These are phyloP conservation scores for Chrysoporthe cubensis DNA, from an alignment of 2,329 filamentous ascomycete genomes.

Conservation along the genomic window DNA sequence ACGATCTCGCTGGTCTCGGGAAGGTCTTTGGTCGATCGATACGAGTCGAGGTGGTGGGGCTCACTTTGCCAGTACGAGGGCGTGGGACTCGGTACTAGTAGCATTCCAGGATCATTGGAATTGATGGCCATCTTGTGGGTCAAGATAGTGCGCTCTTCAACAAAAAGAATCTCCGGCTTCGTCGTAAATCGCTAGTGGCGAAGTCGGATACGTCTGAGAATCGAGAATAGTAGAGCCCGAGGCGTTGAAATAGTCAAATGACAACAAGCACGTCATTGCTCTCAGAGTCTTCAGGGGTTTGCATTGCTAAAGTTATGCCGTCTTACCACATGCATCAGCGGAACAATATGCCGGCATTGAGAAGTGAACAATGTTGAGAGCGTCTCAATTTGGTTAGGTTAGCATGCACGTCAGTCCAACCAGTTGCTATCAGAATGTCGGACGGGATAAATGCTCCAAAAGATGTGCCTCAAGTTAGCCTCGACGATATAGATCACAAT, in stretches of 20 bases:
- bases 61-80: slow-evolving; percentile 27
- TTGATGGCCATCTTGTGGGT: slow-evolving; percentile 10
- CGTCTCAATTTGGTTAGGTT: neutral
- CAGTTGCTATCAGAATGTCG: too few species aligned
- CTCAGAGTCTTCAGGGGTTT: neutral
- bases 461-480: too few species aligned
- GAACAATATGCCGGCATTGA: neutral
- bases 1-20: slow-evolving; percentile 17
- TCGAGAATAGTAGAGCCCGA: too few species aligned
- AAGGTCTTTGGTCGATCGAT: slow-evolving; percentile 21
- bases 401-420: too few species aligned
- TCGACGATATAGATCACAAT: too few species aligned
- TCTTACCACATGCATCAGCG: slow-evolving; percentile 6
- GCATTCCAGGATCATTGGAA: neutral
- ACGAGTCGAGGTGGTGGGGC: slow-evolving; percentile 25
- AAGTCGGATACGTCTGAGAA: too few species aligned
- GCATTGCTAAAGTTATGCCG: slow-evolving; percentile 5
- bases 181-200: too few species aligned
- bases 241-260: too few species aligned
- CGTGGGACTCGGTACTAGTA: slow-evolving; percentile 25
- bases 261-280: neutral
- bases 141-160: neutral
- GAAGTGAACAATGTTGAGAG: neutral
- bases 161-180: too few species aligned
- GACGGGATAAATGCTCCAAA: too few species aligned